phyloP scores from a whole-genome alignment of 208 protist species.

The Trypanosomatidae sp. region DNA sequence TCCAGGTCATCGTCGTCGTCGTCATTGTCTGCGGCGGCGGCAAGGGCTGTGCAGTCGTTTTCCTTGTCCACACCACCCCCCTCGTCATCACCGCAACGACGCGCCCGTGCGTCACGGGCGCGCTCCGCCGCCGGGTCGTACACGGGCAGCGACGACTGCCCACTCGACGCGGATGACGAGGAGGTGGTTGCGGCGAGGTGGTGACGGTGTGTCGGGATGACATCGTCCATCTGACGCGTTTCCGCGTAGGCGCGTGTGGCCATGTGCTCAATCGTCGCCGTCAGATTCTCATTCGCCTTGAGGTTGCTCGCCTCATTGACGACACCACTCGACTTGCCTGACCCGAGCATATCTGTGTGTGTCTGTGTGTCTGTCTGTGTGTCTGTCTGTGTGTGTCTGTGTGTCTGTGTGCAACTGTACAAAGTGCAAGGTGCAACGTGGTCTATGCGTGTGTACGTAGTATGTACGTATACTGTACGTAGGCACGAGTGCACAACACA shows the following conservation, averaged over 20 bases:
- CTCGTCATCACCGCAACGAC: slow-evolving; percentile 9
- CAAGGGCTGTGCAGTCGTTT: too few species aligned
- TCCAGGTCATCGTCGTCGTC: slow-evolving; percentile 68
- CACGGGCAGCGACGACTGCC: slow-evolving; percentile 30
- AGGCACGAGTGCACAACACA: too few species aligned
- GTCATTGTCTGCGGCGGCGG: slow-evolving; percentile 12
- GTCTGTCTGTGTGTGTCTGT: background rate
- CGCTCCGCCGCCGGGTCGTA: slow-evolving; percentile 68
- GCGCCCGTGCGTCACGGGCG: slow-evolving; percentile 10
- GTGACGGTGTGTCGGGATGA: slow-evolving; percentile 76
- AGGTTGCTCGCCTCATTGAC: slow-evolving; percentile 86
- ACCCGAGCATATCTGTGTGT: slow-evolving; percentile 75
- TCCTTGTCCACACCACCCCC: too few species aligned
- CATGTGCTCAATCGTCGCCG: slow-evolving; percentile 74
- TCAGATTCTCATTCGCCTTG: slow-evolving; percentile 83
- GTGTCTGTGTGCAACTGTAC: too few species aligned
- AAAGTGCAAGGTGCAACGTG: background rate
- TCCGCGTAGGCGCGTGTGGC: slow-evolving; percentile 45
- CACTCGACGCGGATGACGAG: background rate
- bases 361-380: slow-evolving; percentile 5
- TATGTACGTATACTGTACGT: too few species aligned
- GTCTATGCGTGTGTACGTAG: background rate
- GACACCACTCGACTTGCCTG: slow-evolving; percentile 71
- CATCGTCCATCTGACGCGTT: slow-evolving; percentile 50
- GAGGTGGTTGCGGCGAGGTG: slow-evolving; percentile 10